phyloP scores from a whole-genome alignment of 345 rosid genomes.

The Arabis alpina region DNA sequence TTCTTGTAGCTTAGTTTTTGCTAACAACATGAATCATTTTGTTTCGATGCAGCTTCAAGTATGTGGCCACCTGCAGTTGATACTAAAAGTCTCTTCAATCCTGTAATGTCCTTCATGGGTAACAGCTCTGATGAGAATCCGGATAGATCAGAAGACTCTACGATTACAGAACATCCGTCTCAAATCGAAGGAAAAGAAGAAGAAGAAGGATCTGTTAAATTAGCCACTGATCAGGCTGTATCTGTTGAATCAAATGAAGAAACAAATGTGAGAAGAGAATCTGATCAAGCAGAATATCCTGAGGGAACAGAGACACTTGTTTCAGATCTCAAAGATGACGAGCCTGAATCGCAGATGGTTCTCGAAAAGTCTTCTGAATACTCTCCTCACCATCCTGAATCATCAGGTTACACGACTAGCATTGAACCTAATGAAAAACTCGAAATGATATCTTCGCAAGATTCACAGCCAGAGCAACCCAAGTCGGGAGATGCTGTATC shows the following conservation, averaged over 20 bases:
- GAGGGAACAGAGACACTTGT: slow-evolving; percentile 46
- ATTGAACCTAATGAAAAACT: slow-evolving; percentile 47
- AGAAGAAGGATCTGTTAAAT: slow-evolving; percentile 40
- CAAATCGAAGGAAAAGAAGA: slow-evolving; percentile 51
- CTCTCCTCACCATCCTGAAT: slow-evolving; percentile 42
- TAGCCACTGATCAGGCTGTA: slow-evolving; percentile 30
- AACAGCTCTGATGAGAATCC: slow-evolving; percentile 58
- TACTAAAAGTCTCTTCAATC: slow-evolving; percentile 55
- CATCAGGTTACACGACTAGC: slow-evolving; percentile 43
- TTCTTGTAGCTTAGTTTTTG: slow-evolving; percentile 18
- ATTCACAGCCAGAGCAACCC: slow-evolving; percentile 47
- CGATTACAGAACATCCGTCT: slow-evolving; percentile 44
- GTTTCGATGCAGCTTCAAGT: slow-evolving; percentile 55
- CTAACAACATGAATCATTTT: slow-evolving; percentile 1
- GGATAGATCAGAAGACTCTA: slow-evolving; percentile 47
- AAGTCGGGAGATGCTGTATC: slow-evolving; percentile 46
- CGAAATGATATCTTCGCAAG: slow-evolving; percentile 45
- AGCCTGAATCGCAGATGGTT: slow-evolving; percentile 46
- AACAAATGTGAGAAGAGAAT: slow-evolving; percentile 38
- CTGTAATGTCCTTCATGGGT: slow-evolving; percentile 84
- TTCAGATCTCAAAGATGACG: slow-evolving; percentile 48
- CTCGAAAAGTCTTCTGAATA: slow-evolving; percentile 49
- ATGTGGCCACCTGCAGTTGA: slow-evolving; percentile 65
- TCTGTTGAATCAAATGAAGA: slow-evolving; percentile 51
- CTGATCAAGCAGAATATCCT: slow-evolving; percentile 40